phyloP scores from a whole-genome alignment of 2,329 filamentous ascomycete genomes.

The Triangularia setosa region DNA sequence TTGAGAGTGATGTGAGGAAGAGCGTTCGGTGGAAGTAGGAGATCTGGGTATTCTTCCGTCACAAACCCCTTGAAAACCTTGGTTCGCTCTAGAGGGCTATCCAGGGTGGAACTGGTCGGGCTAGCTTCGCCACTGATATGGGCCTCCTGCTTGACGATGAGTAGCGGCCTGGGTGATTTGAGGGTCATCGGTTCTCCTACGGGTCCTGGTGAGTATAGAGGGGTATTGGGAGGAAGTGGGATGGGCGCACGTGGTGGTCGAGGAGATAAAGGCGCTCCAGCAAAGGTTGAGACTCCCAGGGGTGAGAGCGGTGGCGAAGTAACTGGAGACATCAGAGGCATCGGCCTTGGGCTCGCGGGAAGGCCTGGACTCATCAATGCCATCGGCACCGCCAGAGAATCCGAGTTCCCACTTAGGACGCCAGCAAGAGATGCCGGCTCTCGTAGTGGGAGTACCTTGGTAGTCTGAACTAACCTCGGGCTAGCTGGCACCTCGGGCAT shows the following conservation, averaged over 20 bases:
- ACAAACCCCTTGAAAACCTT: slow-evolving; percentile 72
- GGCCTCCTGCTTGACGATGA: slow-evolving; percentile 35
- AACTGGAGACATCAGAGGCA: slow-evolving; percentile 48
- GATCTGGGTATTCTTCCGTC: slow-evolving; percentile 80
- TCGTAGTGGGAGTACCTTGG: slow-evolving; percentile 34
- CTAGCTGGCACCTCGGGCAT: slow-evolving; percentile 36
- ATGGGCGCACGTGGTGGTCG: slow-evolving; percentile 70
- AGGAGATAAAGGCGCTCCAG: slow-evolving; percentile 53
- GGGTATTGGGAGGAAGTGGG: slow-evolving; percentile 66
- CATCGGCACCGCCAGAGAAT: slow-evolving; percentile 30
- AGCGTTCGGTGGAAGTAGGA: slow-evolving; percentile 83
- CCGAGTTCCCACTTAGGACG: slow-evolving; percentile 40
- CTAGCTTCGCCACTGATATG: slow-evolving; percentile 27
- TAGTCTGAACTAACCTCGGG: slow-evolving; percentile 31
- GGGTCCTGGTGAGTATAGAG: slow-evolving; percentile 58
- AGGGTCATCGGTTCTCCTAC: slow-evolving; percentile 35
- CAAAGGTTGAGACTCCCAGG: slow-evolving; percentile 36
- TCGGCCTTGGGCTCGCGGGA: slow-evolving; percentile 57
- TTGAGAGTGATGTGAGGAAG: slow-evolving; percentile 79
- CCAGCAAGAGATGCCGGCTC: slow-evolving; percentile 49
- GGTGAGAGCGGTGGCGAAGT: slow-evolving; percentile 69
- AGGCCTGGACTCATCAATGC: slow-evolving; percentile 57
- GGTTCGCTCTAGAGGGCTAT: slow-evolving; percentile 41
- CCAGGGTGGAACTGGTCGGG: slow-evolving; percentile 32
- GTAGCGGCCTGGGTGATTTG: slow-evolving; percentile 40